Base-by-base conservation (phyloP, 1,284 basidiomycete species). In the Cystobasidium slooffiae region DNA sequence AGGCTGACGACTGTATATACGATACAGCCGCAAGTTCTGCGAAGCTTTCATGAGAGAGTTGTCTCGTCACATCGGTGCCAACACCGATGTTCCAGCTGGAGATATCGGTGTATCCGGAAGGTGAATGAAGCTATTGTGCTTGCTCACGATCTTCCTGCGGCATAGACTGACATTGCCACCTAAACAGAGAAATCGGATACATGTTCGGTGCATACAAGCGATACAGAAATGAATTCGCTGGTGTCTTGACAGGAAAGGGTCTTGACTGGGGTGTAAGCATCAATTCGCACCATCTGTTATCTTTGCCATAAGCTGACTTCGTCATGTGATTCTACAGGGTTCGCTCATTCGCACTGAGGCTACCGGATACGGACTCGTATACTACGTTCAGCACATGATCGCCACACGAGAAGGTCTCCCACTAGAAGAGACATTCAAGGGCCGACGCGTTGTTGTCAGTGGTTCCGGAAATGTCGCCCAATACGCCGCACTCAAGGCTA, bases 241-340 rank as follows among this genome's bases (percentile, higher is more conserved):
- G 91, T 83, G 84, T 92, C 82, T 86, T 92, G 75, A 92, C 90
- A 55, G 91, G 90, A 53, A 92, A 92, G 84, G 90, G 89, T 68
- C 83, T 86, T 77, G 85, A 87, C 82, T 92, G 90, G 88, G 86
- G 90, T 82, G 68, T 61, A 47, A 68, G 64, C 16, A 43, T 16
- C 14, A 12, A 20, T 78, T 78, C 67, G 77, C n/a, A 39, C 20
- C 9, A 20, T 59, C 10, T 6, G 24, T 49, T 39, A 12, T 56
- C 75, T 56, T 72, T 68, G 68, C 76, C 78, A 63, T 75, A 78
- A n/a, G 78, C 78, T 58, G 77, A 79, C 55, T 20, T 10, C 16
- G 6, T 20, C 8, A 16, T 70, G 14, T 62, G 18, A 9, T 31
- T 39, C 16, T 37, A 24, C 58, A 70, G 51, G 90, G 89, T 79